A percentile compares a stretch with the other conserved stretches of the same genome.
These are phyloP conservation scores for Ceratocystis cubensis DNA, from an alignment of 2,329 filamentous ascomycete genomes.

Conservation along the genomic window DNA sequence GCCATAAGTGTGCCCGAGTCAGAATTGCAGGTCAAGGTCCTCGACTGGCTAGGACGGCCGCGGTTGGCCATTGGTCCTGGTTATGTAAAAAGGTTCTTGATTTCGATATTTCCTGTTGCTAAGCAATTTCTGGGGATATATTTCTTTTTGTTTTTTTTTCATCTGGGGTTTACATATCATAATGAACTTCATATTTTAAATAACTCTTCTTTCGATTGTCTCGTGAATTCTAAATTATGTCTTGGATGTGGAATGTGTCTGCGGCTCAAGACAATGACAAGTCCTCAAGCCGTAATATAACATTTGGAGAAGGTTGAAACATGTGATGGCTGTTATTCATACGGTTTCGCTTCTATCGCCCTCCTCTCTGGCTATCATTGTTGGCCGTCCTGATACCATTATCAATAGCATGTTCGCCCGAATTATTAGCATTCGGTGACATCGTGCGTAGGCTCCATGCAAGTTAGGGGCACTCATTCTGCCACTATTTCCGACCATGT, in stretches of 20 bases:
- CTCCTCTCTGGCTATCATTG: too few relatives aligned
- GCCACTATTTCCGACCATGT: not conserved
- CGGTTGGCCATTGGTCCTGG: not conserved
- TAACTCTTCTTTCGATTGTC: too few relatives aligned
- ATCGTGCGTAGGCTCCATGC: not conserved
- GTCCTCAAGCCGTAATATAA: too few relatives aligned
- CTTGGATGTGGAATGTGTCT: too few relatives aligned
- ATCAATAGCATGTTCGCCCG: not conserved
- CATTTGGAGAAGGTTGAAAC: too few relatives aligned
- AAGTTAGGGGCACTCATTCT: not conserved
- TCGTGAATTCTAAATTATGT: not conserved
- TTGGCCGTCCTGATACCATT: not conserved
- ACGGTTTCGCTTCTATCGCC: too few relatives aligned
- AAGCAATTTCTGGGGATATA: not conserved
- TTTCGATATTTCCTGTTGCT: conserved; percentile 1
- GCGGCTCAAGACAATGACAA: too few relatives aligned
- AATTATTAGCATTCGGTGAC: not conserved
- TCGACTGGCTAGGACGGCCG: not conserved
- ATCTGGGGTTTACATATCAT: not conserved
- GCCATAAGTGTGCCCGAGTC: not conserved
- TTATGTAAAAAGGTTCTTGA: not conserved
- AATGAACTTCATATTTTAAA: conserved; percentile 6
- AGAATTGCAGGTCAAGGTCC: not conserved
- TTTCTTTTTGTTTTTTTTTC: not conserved
- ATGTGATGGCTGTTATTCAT: too few relatives aligned